Evolutionary conservation across 805 yeast species (phyloP).

Genomic region (Priceomyces medius): DNA sequence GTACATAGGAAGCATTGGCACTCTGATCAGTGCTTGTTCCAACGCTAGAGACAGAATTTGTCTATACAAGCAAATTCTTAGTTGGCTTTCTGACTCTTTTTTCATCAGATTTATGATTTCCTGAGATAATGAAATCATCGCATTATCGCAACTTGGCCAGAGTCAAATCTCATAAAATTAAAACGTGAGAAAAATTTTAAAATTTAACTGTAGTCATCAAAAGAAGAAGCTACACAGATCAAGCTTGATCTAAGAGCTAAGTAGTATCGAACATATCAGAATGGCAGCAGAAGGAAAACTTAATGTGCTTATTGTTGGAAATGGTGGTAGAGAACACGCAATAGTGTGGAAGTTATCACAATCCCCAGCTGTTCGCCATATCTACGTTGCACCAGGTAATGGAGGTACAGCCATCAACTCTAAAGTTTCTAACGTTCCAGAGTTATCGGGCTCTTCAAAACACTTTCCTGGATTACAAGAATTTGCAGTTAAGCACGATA

Average conservation of each 20-base stretch:
- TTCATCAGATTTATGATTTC: too few relatives aligned
- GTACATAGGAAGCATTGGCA: too few relatives aligned
- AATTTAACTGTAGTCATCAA: neutral
- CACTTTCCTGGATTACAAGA: conserved; percentile 69
- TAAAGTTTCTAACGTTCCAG: conserved; percentile 67
- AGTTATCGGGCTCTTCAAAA: conserved; percentile 58
- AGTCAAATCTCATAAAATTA: conserved; percentile 2
- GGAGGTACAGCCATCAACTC: conserved; percentile 74
- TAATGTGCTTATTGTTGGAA: conserved; percentile 84
- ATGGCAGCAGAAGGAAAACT: conserved; percentile 15
- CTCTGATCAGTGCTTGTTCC: too few relatives aligned
- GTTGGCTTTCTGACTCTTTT: too few relatives aligned
- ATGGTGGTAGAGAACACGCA: conserved; percentile 99
- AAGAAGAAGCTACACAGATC: neutral
- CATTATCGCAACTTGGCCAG: conserved; percentile 2
- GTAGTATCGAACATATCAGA: conserved; percentile 1
- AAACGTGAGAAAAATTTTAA: conserved; percentile 1
- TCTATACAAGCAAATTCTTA: too few relatives aligned
- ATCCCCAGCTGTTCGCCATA: conserved; percentile 65
- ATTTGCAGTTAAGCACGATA: conserved; percentile 67
- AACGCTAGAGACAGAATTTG: too few relatives aligned
- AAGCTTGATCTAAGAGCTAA: neutral
- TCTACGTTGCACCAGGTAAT: conserved; percentile 95
- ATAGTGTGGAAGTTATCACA: conserved; percentile 87
- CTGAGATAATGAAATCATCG: neutral